Evolutionary conservation across 2,329 filamentous ascomycete species (phyloP).

Genomic region (Aphanoascus verrucosus): DNA sequence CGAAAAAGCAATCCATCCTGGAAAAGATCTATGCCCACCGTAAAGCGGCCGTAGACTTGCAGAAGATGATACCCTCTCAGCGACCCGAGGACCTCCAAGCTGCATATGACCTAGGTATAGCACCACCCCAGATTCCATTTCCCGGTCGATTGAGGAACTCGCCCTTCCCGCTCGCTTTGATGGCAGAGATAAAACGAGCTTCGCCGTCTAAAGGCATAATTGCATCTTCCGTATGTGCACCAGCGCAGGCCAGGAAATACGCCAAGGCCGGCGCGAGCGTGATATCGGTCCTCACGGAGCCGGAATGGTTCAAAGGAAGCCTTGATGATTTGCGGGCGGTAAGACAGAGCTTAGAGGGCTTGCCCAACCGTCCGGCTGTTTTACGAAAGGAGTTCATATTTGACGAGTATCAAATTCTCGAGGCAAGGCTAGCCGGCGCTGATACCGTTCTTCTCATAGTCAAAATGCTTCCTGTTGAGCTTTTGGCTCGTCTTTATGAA

Average conservation of each 20-base stretch:
- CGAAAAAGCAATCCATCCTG: slow-evolving; percentile 72
- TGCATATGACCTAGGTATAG: slow-evolving; percentile 70
- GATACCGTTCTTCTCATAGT: slow-evolving; percentile 94
- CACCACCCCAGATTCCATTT: slow-evolving; percentile 74
- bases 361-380: slow-evolving; percentile 85
- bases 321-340: slow-evolving; percentile 87
- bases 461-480: slow-evolving; percentile 79
- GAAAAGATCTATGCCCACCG: slow-evolving; percentile 83
- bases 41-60: slow-evolving; percentile 60
- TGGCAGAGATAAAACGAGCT: slow-evolving; percentile 95
- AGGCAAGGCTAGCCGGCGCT: slow-evolving; percentile 82
- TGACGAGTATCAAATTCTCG: slow-evolving; percentile 94
- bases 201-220: slow-evolving; percentile 96
- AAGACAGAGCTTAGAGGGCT: slow-evolving; percentile 74
- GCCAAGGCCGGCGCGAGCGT: slow-evolving; percentile 89
- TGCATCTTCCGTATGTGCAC: slow-evolving; percentile 73
- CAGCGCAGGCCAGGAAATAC: slow-evolving; percentile 81
- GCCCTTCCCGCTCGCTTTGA: slow-evolving; percentile 77
- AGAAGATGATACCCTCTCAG: slow-evolving; percentile 78
- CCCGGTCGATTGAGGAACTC: slow-evolving; percentile 68
- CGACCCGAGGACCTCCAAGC: slow-evolving; percentile 74
- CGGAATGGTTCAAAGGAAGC: slow-evolving; percentile 97
- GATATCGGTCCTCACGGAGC: slow-evolving; percentile 96
- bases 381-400: slow-evolving; percentile 96
- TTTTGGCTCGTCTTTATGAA: slow-evolving; percentile 67